A percentile compares a stretch with the other conserved stretches of the same genome.
Conservation (phyloP, 2,329 filamentous ascomycete genomes). For the Colletotrichum brevisporum region DNA sequence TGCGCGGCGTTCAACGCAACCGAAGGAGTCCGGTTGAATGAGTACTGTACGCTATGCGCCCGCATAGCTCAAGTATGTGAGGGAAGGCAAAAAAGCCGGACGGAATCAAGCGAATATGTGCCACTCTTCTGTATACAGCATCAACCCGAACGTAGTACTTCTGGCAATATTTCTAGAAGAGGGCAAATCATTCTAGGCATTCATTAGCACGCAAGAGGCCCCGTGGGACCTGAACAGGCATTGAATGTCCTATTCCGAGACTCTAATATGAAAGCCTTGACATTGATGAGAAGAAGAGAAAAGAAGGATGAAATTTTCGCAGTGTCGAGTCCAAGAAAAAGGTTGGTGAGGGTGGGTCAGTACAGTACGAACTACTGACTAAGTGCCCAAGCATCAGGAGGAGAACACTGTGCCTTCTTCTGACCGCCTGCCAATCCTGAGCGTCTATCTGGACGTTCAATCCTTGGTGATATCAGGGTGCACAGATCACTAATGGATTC, state of each 20-base stretch:
- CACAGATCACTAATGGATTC: neutral
- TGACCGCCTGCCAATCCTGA: neutral
- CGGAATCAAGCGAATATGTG: constrained; percentile 51
- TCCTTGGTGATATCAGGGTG: neutral
- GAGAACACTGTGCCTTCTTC: neutral
- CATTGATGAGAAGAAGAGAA: constrained; percentile 75
- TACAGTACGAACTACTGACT: neutral
- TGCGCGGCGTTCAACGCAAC: constrained; percentile 60
- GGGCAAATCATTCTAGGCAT: constrained; percentile 87
- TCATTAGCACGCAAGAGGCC: constrained; percentile 97
- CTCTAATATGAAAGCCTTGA: constrained; percentile 98
- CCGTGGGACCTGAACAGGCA: constrained; percentile 91
- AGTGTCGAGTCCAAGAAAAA: constrained; percentile 89
- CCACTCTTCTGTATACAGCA: constrained; percentile 63
- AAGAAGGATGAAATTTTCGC: constrained; percentile 61
- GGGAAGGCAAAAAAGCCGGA: too few species aligned
- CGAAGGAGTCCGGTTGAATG: too few species aligned
- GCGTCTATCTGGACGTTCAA: neutral
- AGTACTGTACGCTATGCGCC: too few species aligned
- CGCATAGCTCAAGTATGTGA: too few species aligned
- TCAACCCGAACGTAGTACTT: constrained; percentile 63
- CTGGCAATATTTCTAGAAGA: constrained; percentile 80
- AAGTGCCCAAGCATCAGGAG: too few species aligned
- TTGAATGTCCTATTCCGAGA: constrained; percentile 94
- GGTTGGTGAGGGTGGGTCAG: constrained; percentile 70